phyloP scores from a whole-genome alignment of 805 yeast genomes.

The Hanseniaspora meyeri region DNA sequence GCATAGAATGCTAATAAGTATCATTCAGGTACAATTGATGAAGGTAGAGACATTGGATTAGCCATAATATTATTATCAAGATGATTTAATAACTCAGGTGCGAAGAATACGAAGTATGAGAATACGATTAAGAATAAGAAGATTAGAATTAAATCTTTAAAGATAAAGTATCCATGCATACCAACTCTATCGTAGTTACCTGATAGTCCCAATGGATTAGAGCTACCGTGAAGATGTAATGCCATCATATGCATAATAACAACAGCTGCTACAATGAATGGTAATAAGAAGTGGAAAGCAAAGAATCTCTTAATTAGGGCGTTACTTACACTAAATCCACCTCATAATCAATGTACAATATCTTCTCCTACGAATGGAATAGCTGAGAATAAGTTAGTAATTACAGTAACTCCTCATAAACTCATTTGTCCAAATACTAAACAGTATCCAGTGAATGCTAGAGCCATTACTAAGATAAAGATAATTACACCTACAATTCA shows the following conservation, averaged over 20 bases:
- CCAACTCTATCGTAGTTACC: constrained; percentile 14
- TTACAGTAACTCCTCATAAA: constrained; percentile 9
- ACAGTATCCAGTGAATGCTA: constrained; percentile 15
- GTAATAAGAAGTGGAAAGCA: constrained; percentile 12
- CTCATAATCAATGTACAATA: constrained; percentile 12
- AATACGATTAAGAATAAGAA: constrained; percentile 14
- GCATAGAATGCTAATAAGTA: constrained; percentile 10
- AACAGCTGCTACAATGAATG: constrained; percentile 6
- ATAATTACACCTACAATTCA: constrained; percentile 16
- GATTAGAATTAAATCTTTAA: constrained; percentile 14
- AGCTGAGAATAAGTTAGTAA: constrained; percentile 12
- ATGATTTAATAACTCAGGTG: constrained; percentile 13
- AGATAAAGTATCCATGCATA: constrained; percentile 14
- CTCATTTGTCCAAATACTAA: constrained; percentile 9
- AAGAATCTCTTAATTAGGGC: constrained; percentile 11
- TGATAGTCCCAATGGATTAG: constrained; percentile 11
- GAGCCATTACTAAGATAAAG: constrained; percentile 15
- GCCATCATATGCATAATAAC: constrained; percentile 13
- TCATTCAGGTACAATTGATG: constrained; percentile 12
- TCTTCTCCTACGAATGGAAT: constrained; percentile 11
- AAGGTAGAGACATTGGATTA: constrained; percentile 9
- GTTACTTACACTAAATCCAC: constrained; percentile 5
- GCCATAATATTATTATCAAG: constrained; percentile 12
- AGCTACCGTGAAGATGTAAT: constrained; percentile 7
- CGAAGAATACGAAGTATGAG: constrained; percentile 14